phyloP scores from a whole-genome alignment of 2,329 filamentous ascomycete species.

The Periconia sp. region DNA sequence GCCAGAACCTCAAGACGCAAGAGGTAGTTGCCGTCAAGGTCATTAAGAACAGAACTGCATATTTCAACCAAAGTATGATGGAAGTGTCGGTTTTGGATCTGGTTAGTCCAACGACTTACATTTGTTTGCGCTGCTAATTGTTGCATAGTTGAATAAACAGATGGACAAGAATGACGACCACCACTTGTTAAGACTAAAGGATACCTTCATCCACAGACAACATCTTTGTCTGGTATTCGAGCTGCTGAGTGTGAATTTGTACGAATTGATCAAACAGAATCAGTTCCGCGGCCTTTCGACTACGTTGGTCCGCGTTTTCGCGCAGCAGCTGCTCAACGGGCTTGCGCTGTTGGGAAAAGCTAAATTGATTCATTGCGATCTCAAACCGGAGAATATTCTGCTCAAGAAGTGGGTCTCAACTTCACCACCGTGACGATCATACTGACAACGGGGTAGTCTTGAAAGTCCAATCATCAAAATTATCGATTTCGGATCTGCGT shows the following conservation, averaged over 20 bases:
- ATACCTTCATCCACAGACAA: slow-evolving; percentile 97
- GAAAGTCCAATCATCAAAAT: slow-evolving; percentile 99
- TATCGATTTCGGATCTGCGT: slow-evolving; percentile 98
- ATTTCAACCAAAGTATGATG: slow-evolving; percentile 99
- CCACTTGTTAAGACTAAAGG: slow-evolving; percentile 90
- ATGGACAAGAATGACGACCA: slow-evolving; percentile 99
- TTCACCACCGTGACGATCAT: background rate
- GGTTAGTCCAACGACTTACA: slow-evolving; percentile 58
- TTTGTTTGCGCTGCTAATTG: slow-evolving; percentile 22
- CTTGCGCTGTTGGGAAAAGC: slow-evolving; percentile 93
- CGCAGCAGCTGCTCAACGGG: slow-evolving; percentile 93
- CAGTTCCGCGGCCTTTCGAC: slow-evolving; percentile 98
- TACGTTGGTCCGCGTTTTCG: slow-evolving; percentile 94
- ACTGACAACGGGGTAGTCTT: slow-evolving; percentile 58
- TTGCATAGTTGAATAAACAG: slow-evolving; percentile 86
- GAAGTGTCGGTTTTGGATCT: slow-evolving; percentile 96
- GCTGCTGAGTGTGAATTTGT: slow-evolving; percentile 93
- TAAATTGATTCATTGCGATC: slow-evolving; percentile 93
- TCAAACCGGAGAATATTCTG: slow-evolving; percentile 97
- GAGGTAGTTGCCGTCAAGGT: slow-evolving; percentile 99
- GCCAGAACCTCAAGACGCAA: slow-evolving; percentile 96
- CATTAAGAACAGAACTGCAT: slow-evolving; percentile 97
- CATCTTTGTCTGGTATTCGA: slow-evolving; percentile 98
- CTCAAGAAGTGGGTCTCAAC: slow-evolving; percentile 76
- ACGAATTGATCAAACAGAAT: slow-evolving; percentile 99